Evolutionary conservation across 75 land plant genomes (phyloP), one percentile per base, ranked within the genome.

Genomic region (Pinus taeda): DNA sequence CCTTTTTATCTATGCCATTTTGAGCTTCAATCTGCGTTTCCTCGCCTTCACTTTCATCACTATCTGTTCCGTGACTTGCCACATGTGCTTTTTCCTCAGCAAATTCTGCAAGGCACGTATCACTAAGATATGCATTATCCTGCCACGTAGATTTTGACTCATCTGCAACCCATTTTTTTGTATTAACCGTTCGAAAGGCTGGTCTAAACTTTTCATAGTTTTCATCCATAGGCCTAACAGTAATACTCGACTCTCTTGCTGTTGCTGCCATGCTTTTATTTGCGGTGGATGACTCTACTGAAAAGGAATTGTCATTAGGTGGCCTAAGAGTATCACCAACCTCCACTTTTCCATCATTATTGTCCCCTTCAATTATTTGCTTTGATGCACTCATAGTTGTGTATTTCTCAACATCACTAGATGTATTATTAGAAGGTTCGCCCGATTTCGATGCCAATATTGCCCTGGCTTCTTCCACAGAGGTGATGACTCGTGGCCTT

Each of bases 381-480:
- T 69, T 69, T 20, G 49, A 69, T 22, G 21, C 53, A 69, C 42
- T n/a, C 42, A 8, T 42, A 69, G 71, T 17, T n/a, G 71, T 4
- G 22, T 42, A 6, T 42, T 69, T 37, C 71, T 69, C 71, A 42
- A 69, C 42, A 37, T n/a, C 71, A 39, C 49, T 36, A 67, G 71
- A 37, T 42, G 13, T n/a, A 65, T 65, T 37, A 39, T n/a, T 30
- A 56, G 57, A 53, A 49, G 62, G 65, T 53, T 74, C 26, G 15
- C 75, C 81, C 57, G 57, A 74, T 75, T 79, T 90, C 49, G 77
- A 57, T 55, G 86, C 81, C 30, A 93, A 87, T 57, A 81, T 85
- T 18, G 92, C 90, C 72, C 85, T 79, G 42, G 95, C 95, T 87
- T 90, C 95, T 56, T 85, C 76, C 17, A 89, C 89, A 45, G 95